A percentile compares a stretch with the other conserved stretches of the same genome.
Conservation (phyloP, 306 rosid species). For the cucumber (Cucumis sativus) region DNA sequence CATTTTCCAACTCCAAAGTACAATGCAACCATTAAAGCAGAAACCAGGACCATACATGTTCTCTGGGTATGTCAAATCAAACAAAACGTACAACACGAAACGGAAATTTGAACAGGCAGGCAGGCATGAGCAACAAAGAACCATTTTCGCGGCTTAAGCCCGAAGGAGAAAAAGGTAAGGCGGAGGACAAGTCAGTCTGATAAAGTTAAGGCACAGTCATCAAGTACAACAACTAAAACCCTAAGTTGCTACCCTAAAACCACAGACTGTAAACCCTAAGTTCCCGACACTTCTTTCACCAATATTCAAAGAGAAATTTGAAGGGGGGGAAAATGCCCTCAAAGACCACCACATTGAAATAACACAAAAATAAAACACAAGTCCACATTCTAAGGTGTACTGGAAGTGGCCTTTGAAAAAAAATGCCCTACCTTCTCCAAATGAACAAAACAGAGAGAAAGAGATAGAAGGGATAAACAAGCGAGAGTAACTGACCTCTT, state of each 20-base stretch:
- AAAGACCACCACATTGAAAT: not conserved
- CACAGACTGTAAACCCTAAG: constrained; percentile 7
- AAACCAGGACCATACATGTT: not conserved
- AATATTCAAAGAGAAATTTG: not conserved
- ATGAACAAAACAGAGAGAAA: not conserved
- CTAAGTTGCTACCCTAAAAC: constrained; percentile 1
- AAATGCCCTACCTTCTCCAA: not conserved
- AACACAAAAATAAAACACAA: not conserved
- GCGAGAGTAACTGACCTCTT: constrained; percentile 40
- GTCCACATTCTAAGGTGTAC: not conserved
- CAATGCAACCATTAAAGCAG: not conserved
- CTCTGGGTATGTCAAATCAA: not conserved
- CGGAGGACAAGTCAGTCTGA: not conserved
- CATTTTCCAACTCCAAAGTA: not conserved
- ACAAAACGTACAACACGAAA: not conserved
- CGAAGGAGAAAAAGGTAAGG: not conserved
- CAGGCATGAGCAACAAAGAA: not conserved
- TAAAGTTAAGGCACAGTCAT: not conserved
- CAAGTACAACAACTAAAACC: not conserved
- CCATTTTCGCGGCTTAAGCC: not conserved
- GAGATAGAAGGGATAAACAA: not conserved
- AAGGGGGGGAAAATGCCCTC: not conserved
- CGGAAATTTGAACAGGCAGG: not conserved
- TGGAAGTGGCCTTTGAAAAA: not conserved
- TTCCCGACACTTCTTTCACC: not conserved